Evolutionary conservation across 106 monocot species (phyloP), one percentile per base, ranked within the genome.

Genomic region (Phalaenopsis equestris): DNA sequence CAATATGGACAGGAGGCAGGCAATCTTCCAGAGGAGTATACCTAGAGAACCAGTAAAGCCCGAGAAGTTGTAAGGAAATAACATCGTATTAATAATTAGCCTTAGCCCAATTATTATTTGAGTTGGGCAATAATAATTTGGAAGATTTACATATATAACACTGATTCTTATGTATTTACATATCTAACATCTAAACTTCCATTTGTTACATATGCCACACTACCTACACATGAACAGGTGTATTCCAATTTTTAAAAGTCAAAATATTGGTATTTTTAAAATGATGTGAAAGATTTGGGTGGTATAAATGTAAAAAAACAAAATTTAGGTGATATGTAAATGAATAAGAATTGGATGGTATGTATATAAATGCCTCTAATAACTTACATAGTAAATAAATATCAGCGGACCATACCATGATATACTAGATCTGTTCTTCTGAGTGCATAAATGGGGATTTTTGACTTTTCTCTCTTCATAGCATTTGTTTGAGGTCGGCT

Each of bases 21-120:
- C 98, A 98, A 80, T 48, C 83, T 76, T 91, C 94, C 80, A 94
- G 89, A 30, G 94, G 98, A 48, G 86, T 80, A 83, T 92, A 90
- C 95, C 95, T 92, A 3, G 17, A 42, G 43, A 43, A 19, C 45
- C 43, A 21, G 4, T 74, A 45, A 74, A 19, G 41, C 41, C 11
- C 15, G 16, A 39, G 1, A 36, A 43, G 41, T 3, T 42, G 43
- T 70, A 74, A 74, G 15, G 43, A 42, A 74, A 74, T n/a, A 70
- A 36, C 70, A 73, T 43, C 41, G 38, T 68, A 36, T 36, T 36
- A 19, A 61, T n/a, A 19, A 61, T 61, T 68, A 68, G 37, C 12
- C 37, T 36, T 36, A 55, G 46, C 39, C 19, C 17, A 79, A 64
- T 42, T 67, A 64, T 42, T 67, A 67, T 67, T 84, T 41, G 10